Conservation (phyloP, 2,329 filamentous ascomycete genomes). For the Penicillium sp. region DNA sequence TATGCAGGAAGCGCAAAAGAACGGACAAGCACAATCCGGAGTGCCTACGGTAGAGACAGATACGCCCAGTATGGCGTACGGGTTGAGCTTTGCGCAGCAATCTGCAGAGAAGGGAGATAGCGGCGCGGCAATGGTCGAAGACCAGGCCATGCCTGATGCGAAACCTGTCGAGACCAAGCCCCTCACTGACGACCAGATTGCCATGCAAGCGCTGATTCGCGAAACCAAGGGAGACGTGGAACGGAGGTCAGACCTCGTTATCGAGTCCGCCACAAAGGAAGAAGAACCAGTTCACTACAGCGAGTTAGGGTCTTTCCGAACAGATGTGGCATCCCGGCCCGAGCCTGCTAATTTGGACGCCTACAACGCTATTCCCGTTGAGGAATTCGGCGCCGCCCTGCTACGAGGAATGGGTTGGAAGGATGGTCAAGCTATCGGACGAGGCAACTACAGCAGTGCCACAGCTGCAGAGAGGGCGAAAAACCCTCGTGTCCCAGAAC, state of each 20-base stretch:
- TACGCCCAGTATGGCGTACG: constrained; percentile 51
- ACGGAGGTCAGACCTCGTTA: constrained; percentile 51
- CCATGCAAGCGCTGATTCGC: constrained; percentile 65
- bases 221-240: constrained; percentile 46
- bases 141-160: constrained; percentile 29
- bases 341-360: constrained; percentile 75
- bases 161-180: constrained; percentile 27
- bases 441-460: constrained; percentile 48
- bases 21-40: constrained; percentile 30
- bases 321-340: constrained; percentile 69
- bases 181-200: constrained; percentile 59
- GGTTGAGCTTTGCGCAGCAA: constrained; percentile 50
- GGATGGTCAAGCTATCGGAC: constrained; percentile 58
- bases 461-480: constrained; percentile 45
- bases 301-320: constrained; percentile 61
- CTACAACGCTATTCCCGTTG: constrained; percentile 85
- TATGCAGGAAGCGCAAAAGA: constrained; percentile 41
- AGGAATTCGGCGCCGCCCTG: constrained; percentile 89
- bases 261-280: constrained; percentile 39
- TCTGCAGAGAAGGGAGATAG: constrained; percentile 14
- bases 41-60: constrained; percentile 47
- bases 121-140: constrained; percentile 19
- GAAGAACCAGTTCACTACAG: constrained; percentile 27
- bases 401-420: constrained; percentile 97
- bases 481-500: constrained; percentile 64